Evolutionary conservation across 495 filamentous ascomycete genomes (phyloP).

Genomic region (Jackrogersella minutella): DNA sequence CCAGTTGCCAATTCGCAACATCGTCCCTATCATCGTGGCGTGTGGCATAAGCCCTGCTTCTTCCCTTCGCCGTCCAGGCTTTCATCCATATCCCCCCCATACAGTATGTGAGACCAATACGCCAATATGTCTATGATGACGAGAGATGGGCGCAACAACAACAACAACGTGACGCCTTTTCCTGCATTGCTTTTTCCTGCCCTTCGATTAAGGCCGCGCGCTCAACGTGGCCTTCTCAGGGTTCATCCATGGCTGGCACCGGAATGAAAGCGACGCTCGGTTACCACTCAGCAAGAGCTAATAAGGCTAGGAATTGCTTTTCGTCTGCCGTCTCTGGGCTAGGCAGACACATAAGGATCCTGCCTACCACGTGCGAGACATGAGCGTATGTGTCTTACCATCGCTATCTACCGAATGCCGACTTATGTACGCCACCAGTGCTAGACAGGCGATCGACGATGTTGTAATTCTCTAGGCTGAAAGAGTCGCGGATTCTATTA

Average conservation of each 20-base stretch:
- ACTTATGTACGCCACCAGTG: neutral
- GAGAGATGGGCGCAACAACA: slow-evolving; percentile 25
- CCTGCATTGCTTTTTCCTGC: slow-evolving; percentile 5
- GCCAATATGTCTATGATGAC: slow-evolving; percentile 36
- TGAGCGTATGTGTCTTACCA: slow-evolving; percentile 19
- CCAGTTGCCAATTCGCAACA: slow-evolving; percentile 17
- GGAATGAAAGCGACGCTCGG: slow-evolving; percentile 20
- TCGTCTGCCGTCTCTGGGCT: slow-evolving; percentile 10
- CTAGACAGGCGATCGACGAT: slow-evolving; percentile 9
- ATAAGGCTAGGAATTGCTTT: neutral
- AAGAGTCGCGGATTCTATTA: slow-evolving; percentile 13
- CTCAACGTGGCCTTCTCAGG: slow-evolving; percentile 36
- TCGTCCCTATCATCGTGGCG: slow-evolving; percentile 26
- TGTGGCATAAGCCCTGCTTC: slow-evolving; percentile 22
- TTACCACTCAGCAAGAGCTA: neutral
- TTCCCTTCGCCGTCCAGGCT: slow-evolving; percentile 8
- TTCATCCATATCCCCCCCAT: slow-evolving; percentile 4
- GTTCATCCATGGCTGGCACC: slow-evolving; percentile 26
- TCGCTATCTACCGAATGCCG: slow-evolving; percentile 4
- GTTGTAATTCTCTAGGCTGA: slow-evolving; percentile 3
- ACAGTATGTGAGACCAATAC: slow-evolving; percentile 37
- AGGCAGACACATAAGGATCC: slow-evolving; percentile 11
- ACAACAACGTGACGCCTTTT: slow-evolving; percentile 23
- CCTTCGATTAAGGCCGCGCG: slow-evolving; percentile 15
- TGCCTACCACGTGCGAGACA: slow-evolving; percentile 27